Conservation (phyloP, 768 basidiomycete genomes). For the Saitozyma sp. region DNA sequence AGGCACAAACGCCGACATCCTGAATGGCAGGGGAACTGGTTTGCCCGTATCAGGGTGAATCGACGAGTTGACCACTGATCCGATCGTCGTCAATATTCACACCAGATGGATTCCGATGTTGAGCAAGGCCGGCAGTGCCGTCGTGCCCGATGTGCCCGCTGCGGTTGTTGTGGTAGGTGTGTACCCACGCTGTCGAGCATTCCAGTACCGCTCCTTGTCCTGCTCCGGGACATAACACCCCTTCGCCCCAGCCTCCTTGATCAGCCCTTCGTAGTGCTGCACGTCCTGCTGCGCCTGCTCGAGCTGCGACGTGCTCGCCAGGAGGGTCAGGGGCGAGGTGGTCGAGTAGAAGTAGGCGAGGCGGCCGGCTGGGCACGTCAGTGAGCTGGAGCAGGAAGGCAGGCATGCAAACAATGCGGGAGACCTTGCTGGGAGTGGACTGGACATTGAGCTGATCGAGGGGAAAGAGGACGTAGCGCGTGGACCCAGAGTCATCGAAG, state of each 20-base stretch:
- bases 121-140: too few species aligned
- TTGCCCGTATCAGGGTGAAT: slow-evolving; percentile 53
- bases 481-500: too few species aligned
- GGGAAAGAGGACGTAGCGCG: too few species aligned
- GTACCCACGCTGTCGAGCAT: slow-evolving; percentile 44
- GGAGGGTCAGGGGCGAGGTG: slow-evolving; percentile 48
- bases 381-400: not conserved
- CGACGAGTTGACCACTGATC: slow-evolving; percentile 48
- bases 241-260: slow-evolving; percentile 43
- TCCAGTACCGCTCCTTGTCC: slow-evolving; percentile 36
- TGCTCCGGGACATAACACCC: slow-evolving; percentile 39
- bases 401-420: not conserved
- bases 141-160: too few species aligned
- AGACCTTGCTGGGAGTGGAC: not conserved
- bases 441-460: too few species aligned
- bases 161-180: too few species aligned
- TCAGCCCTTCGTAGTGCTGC: slow-evolving; percentile 36
- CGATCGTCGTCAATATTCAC: slow-evolving; percentile 3
- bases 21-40: slow-evolving; percentile 54
- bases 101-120: not conserved
- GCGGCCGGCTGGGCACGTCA: slow-evolving; percentile 31
- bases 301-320: slow-evolving; percentile 38
- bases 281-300: slow-evolving; percentile 45
- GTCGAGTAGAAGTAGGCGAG: slow-evolving; percentile 49
- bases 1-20: slow-evolving; percentile 55